Percentiles rank a stretch among this genome's conserved stretches.
Conservation (phyloP, 208 protist species). For the Trypanosoma cruzi region DNA sequence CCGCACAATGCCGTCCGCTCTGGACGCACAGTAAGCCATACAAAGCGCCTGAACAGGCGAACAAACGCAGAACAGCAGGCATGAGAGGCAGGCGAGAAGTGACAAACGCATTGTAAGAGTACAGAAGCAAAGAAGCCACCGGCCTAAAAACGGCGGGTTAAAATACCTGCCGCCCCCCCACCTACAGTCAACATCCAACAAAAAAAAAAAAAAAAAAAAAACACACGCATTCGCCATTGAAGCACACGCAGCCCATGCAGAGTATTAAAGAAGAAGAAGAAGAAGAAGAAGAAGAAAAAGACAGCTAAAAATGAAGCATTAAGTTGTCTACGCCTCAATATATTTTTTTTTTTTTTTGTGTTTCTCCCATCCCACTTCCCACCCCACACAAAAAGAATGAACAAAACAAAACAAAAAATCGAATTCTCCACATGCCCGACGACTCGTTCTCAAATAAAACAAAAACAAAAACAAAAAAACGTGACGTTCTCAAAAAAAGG, state of each 20-base stretch:
- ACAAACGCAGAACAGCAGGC: background rate
- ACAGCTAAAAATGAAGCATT: conserved; percentile 16
- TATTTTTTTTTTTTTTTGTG: too few relatives aligned
- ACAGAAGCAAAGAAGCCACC: conserved; percentile 7
- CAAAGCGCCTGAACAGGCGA: background rate
- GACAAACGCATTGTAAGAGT: background rate
- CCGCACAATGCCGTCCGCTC: too few relatives aligned
- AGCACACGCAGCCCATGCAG: too few relatives aligned
- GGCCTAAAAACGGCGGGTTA: too few relatives aligned
- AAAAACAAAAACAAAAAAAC: conserved; percentile 33
- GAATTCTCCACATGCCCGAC: background rate
- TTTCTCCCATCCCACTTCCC: too few relatives aligned
- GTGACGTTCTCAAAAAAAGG: conserved; percentile 67
- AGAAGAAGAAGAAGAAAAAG: conserved; percentile 15
- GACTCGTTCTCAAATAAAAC: background rate
- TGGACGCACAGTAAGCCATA: background rate
- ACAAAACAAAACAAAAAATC: too few relatives aligned
- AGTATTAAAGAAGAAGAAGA: conserved; percentile 15
- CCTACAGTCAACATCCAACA: background rate
- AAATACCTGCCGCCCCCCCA: too few relatives aligned
- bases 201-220: too few relatives aligned
- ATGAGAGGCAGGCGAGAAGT: background rate
- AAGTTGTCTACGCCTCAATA: too few relatives aligned
- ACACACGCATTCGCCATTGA: too few relatives aligned
- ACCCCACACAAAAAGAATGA: too few relatives aligned